These are phyloP conservation scores for Stellera chamaejasme DNA, from an alignment of 345 rosid genomes.

Conservation along the genomic window DNA sequence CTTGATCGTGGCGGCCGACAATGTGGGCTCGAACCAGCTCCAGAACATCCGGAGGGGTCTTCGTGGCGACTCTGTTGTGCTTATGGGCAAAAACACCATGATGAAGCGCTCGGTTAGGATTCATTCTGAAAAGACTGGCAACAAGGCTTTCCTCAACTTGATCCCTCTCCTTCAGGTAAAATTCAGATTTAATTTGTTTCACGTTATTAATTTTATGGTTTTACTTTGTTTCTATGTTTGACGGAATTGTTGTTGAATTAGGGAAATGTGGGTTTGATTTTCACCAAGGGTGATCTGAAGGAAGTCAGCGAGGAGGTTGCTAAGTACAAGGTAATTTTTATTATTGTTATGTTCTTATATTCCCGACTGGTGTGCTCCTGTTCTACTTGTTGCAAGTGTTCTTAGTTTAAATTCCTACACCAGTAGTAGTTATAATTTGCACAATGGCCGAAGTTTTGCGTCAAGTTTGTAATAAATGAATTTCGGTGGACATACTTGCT, in stretches of 20 bases:
- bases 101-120: constrained; percentile 83
- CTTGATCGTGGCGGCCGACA: constrained; percentile 71
- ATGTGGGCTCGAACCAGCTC: constrained; percentile 90
- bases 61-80: constrained; percentile 75
- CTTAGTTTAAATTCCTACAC: no score
- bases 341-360: neutral
- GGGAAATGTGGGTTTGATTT: constrained; percentile 96
- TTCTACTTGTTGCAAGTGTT: no score
- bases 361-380: no score
- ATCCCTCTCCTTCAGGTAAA: constrained; percentile 81
- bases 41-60: constrained; percentile 82
- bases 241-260: constrained; percentile 8
- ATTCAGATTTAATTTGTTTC: neutral
- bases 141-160: constrained; percentile 43
- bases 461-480: neutral
- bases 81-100: constrained; percentile 98
- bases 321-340: constrained; percentile 67
- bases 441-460: no score
- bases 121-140: constrained; percentile 74
- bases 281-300: constrained; percentile 95
- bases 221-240: neutral
- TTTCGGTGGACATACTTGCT: neutral
- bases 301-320: constrained; percentile 95
- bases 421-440: no score
- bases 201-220: neutral